phyloP scores from a whole-genome alignment of 306 rosid genomes.

The Benincasa hispida region DNA sequence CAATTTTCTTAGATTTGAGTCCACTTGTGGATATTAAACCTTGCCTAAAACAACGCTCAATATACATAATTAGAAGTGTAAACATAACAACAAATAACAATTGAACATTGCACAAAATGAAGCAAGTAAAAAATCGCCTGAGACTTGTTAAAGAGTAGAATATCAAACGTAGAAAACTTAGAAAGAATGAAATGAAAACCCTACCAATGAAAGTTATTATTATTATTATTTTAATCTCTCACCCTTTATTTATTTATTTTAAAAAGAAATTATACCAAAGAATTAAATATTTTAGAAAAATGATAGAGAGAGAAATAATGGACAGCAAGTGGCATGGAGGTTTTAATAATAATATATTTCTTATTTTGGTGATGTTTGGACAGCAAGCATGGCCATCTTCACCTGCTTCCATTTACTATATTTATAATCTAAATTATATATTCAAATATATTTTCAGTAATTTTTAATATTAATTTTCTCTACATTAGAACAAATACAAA shows the following conservation, averaged over 20 bases:
- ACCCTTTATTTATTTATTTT: background rate
- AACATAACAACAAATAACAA: too few relatives aligned
- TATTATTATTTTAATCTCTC: background rate
- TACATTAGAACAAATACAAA: background rate
- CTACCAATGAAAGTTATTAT: too few relatives aligned
- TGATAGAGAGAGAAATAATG: background rate
- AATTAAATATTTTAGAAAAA: background rate
- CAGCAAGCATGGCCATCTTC: background rate
- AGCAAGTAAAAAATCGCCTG: too few relatives aligned
- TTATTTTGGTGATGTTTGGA: background rate
- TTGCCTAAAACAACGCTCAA: too few relatives aligned
- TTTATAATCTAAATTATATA: background rate
- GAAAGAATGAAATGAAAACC: too few relatives aligned
- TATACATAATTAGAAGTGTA: too few relatives aligned
- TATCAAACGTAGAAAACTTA: too few relatives aligned
- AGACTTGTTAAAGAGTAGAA: too few relatives aligned
- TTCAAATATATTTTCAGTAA: background rate
- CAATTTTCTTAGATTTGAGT: too few relatives aligned
- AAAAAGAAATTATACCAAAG: background rate
- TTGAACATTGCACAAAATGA: too few relatives aligned
- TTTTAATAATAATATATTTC: background rate
- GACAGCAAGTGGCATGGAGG: background rate
- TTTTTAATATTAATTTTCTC: background rate
- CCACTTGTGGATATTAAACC: too few relatives aligned
- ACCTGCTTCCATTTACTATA: constrained; percentile 2